Conservation (phyloP, 2,329 filamentous ascomycete genomes). For the Waltergamsia citrina region DNA sequence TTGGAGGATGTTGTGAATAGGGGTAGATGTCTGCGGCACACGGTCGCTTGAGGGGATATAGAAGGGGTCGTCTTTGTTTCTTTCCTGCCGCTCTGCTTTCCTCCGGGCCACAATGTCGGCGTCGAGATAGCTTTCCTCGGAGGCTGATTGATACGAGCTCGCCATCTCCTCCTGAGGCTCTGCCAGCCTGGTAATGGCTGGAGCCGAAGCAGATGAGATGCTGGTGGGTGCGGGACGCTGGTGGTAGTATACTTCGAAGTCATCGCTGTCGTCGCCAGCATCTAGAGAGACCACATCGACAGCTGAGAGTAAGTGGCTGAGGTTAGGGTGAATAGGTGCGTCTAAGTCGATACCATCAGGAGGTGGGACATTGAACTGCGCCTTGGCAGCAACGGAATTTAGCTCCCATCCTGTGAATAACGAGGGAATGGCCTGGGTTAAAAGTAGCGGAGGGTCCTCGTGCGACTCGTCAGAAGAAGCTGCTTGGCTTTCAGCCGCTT, state of each 20-base stretch:
- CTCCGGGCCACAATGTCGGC: slow-evolving; percentile 64
- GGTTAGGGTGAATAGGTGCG: slow-evolving; percentile 67
- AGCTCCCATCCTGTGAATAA: slow-evolving; percentile 81
- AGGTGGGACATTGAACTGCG: slow-evolving; percentile 77
- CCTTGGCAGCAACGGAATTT: slow-evolving; percentile 77
- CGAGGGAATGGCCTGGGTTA: slow-evolving; percentile 84
- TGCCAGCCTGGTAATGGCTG: slow-evolving; percentile 44
- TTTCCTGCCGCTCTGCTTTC: slow-evolving; percentile 67
- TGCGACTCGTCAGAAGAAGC: slow-evolving; percentile 40
- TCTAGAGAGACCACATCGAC: slow-evolving; percentile 39
- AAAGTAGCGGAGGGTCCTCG: slow-evolving; percentile 68
- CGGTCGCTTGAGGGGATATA: slow-evolving; percentile 58
- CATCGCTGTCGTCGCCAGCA: slow-evolving; percentile 48
- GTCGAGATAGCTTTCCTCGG: slow-evolving; percentile 59
- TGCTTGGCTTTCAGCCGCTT: slow-evolving; percentile 64
- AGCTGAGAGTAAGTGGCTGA: slow-evolving; percentile 56
- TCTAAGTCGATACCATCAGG: slow-evolving; percentile 72
- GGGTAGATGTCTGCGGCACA: slow-evolving; percentile 58
- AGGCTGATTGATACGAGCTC: slow-evolving; percentile 49
- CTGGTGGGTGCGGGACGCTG: slow-evolving; percentile 41
- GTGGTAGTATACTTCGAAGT: slow-evolving; percentile 60
- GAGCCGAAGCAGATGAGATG: slow-evolving; percentile 34
- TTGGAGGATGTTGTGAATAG: slow-evolving; percentile 67
- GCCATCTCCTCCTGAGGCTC: slow-evolving; percentile 38
- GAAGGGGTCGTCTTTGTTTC: slow-evolving; percentile 89